phyloP scores from a whole-genome alignment of 148 eudicot genomes.

The Diospyros lotus region DNA sequence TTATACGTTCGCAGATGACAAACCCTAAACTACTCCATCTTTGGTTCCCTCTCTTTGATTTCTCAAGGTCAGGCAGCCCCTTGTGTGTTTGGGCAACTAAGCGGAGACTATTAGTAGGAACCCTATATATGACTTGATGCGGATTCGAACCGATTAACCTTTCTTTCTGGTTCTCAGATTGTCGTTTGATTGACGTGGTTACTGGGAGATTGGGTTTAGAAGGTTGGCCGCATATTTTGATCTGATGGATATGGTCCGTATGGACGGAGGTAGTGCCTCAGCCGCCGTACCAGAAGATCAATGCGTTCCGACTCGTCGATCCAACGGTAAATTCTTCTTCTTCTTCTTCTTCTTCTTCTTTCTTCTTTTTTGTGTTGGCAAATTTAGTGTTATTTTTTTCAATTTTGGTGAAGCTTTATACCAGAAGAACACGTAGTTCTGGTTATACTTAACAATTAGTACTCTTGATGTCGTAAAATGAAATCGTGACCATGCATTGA shows the following conservation, averaged over 20 bases:
- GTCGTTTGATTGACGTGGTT: not conserved
- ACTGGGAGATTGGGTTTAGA: not conserved
- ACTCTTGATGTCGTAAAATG: no score
- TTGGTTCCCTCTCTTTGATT: slow-evolving; percentile 1
- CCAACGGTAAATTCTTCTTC: slow-evolving; percentile 7
- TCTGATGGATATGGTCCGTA: slow-evolving; percentile 13
- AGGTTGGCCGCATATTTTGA: not conserved
- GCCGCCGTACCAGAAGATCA: slow-evolving; percentile 1
- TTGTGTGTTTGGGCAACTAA: not conserved
- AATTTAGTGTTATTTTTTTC: no score
- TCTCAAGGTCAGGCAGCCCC: not conserved
- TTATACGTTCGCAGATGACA: slow-evolving; percentile 5
- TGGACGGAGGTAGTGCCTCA: slow-evolving; percentile 17
- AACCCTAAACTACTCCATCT: slow-evolving; percentile 9
- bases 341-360: not conserved
- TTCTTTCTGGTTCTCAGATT: slow-evolving; percentile 1
- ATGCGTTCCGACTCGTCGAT: not conserved
- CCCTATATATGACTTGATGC: not conserved
- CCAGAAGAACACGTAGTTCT: no score
- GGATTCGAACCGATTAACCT: not conserved
- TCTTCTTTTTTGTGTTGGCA: not conserved
- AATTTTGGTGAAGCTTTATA: not conserved
- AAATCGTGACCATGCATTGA: no score
- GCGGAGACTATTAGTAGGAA: not conserved
- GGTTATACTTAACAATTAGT: no score